Evolutionary conservation across 805 yeast genomes (phyloP).

Genomic region (Barnettozyma vustinii): DNA sequence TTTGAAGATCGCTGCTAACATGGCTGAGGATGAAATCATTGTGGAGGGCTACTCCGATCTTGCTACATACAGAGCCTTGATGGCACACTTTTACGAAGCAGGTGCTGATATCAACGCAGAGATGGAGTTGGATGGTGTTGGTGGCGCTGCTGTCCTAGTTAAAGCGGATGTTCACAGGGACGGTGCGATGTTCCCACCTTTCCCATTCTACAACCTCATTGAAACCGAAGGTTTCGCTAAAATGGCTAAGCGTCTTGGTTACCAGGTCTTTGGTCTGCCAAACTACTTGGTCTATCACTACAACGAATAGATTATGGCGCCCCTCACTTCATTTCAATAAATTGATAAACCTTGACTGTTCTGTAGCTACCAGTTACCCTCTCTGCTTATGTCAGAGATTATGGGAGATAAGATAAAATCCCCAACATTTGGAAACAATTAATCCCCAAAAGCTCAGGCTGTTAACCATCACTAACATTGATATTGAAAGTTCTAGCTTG

Average conservation of each 20-base stretch:
- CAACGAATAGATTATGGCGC: slow-evolving; percentile 50
- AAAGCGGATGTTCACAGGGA: slow-evolving; percentile 98
- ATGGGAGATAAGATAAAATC: slow-evolving; percentile 4
- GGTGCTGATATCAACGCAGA: slow-evolving; percentile 58
- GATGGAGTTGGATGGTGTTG: slow-evolving; percentile 93
- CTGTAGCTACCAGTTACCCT: not conserved
- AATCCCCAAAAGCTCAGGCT: not conserved
- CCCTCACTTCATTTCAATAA: not conserved
- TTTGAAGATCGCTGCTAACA: slow-evolving; percentile 57
- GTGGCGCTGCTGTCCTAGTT: slow-evolving; percentile 94
- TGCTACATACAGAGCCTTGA: slow-evolving; percentile 90
- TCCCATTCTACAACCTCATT: slow-evolving; percentile 93
- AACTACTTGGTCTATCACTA: slow-evolving; percentile 89
- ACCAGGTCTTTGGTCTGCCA: slow-evolving; percentile 88
- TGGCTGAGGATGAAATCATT: slow-evolving; percentile 85
- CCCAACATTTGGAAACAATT: slow-evolving; percentile 2
- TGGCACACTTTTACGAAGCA: slow-evolving; percentile 82
- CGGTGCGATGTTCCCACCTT: slow-evolving; percentile 99
- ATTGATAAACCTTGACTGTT: not conserved
- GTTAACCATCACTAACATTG: not conserved
- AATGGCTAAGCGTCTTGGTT: slow-evolving; percentile 93
- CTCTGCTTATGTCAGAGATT: not conserved
- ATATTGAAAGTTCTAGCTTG: not conserved
- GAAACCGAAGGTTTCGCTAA: slow-evolving; percentile 99
- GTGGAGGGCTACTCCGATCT: slow-evolving; percentile 93